phyloP scores from a whole-genome alignment of 2,329 filamentous ascomycete species.

The Arthrocladium fulminans region DNA sequence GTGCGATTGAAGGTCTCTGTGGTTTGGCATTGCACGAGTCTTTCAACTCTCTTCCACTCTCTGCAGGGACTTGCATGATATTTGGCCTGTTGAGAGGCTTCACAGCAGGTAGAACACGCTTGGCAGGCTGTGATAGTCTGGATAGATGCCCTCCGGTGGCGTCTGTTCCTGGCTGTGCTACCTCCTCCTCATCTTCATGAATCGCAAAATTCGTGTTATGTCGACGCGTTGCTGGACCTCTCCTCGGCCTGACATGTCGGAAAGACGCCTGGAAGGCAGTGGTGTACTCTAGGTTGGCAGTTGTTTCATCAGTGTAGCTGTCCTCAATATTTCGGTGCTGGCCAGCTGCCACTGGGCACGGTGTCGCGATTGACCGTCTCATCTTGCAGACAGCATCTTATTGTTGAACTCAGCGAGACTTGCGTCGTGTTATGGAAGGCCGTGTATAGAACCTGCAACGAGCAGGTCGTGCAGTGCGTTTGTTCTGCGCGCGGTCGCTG shows the following conservation, averaged over 20 bases:
- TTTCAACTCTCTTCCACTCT: neutral
- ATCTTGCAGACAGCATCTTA: conserved; percentile 1
- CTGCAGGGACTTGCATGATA: neutral
- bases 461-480: too few relatives aligned
- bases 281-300: conserved; percentile 34
- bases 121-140: conserved; percentile 10
- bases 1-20: neutral
- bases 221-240: conserved; percentile 25
- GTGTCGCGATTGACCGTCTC: conserved; percentile 9
- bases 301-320: conserved; percentile 26
- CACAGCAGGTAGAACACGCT: conserved; percentile 24
- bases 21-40: neutral
- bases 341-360: conserved; percentile 1
- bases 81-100: conserved; percentile 33
- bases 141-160: conserved; percentile 7
- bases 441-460: too few relatives aligned
- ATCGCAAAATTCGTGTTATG: conserved; percentile 29
- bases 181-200: conserved; percentile 27
- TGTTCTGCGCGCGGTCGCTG: too few relatives aligned
- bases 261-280: conserved; percentile 29
- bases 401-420: neutral
- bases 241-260: conserved; percentile 19
- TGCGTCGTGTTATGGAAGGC: neutral
- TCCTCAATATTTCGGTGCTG: conserved; percentile 4
- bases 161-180: neutral